Percentiles rank a stretch among this genome's conserved stretches.
Evolutionary conservation across 805 yeast species (phyloP).

Genomic region (Ogataea ramenticola): DNA sequence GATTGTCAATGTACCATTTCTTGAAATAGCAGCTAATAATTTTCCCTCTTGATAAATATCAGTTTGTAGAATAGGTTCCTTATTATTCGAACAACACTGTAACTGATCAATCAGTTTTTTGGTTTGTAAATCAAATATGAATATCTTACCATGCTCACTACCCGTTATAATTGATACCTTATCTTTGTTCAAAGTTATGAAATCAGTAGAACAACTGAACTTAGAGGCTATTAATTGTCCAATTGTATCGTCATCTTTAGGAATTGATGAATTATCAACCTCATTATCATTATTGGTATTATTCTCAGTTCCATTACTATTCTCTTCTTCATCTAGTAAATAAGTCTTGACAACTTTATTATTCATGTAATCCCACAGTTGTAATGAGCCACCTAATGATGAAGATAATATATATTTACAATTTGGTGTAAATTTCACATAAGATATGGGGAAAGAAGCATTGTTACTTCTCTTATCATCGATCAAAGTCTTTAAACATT

Average conservation of each 20-base stretch:
- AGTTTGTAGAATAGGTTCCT: conserved; percentile 34
- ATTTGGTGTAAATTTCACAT: conserved; percentile 70
- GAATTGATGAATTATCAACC: conserved; percentile 7
- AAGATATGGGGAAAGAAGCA: conserved; percentile 70
- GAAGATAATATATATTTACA: conserved; percentile 73
- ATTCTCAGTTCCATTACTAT: neutral
- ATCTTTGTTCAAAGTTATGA: conserved; percentile 30
- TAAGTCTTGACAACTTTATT: conserved; percentile 71
- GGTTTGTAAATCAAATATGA: conserved; percentile 64
- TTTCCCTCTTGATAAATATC: conserved; percentile 31
- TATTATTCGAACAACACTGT: conserved; percentile 10
- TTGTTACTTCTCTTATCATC: conserved; percentile 61
- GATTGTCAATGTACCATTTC: conserved; percentile 22
- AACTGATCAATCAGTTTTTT: conserved; percentile 35
- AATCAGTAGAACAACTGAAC: conserved; percentile 45
- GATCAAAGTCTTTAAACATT: conserved; percentile 83
- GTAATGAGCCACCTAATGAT: conserved; percentile 69
- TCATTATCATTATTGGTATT: neutral
- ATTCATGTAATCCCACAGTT: conserved; percentile 83
- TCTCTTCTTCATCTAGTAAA: conserved; percentile 1
- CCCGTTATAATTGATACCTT: conserved; percentile 50
- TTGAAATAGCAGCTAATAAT: conserved; percentile 24
- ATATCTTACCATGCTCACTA: conserved; percentile 43
- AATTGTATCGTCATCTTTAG: neutral
- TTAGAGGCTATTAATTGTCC: conserved; percentile 37